Conservation (phyloP, 1,139 yeast species). For the Ogataea hybrid region DNA sequence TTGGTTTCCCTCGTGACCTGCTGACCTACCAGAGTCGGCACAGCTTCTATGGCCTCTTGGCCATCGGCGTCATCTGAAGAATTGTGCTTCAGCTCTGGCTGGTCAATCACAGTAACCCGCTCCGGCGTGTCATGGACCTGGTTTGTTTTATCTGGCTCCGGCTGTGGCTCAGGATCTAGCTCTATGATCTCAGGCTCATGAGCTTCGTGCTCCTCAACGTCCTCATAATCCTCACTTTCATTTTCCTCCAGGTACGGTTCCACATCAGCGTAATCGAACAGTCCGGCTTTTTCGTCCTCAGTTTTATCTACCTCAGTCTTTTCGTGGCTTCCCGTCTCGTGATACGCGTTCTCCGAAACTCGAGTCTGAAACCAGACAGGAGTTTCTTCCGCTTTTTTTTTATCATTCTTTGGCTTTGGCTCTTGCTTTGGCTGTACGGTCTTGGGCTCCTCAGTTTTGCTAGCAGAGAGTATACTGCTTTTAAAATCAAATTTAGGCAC, state of each 20-base stretch:
- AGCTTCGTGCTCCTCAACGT: not conserved
- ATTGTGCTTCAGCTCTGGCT: no score
- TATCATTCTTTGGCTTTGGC: not conserved
- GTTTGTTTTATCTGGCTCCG: no score
- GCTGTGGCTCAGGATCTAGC: not conserved
- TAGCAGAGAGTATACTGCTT: constrained; percentile 8
- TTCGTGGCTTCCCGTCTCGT: constrained; percentile 4
- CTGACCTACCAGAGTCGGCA: no score
- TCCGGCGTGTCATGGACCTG: no score
- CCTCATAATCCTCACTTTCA: constrained; percentile 8
- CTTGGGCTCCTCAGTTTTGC: not conserved
- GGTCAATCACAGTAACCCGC: no score
- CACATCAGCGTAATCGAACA: constrained; percentile 50
- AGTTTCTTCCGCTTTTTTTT: constrained; percentile 12
- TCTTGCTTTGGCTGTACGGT: not conserved
- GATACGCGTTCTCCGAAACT: constrained; percentile 10
- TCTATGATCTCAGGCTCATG: not conserved
- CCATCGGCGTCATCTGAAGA: no score
- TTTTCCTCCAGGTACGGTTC: constrained; percentile 31
- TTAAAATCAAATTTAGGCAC: constrained; percentile 14
- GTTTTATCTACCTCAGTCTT: constrained; percentile 19
- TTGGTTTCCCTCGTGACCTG: no score
- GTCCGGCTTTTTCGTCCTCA: constrained; percentile 49
- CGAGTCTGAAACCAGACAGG: constrained; percentile 29
- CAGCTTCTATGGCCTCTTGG: no score